Percentiles rank a stretch among this genome's conserved stretches.
phyloP scores from a whole-genome alignment of 176 grass and related monocot species.

The Thalia dealbata region DNA sequence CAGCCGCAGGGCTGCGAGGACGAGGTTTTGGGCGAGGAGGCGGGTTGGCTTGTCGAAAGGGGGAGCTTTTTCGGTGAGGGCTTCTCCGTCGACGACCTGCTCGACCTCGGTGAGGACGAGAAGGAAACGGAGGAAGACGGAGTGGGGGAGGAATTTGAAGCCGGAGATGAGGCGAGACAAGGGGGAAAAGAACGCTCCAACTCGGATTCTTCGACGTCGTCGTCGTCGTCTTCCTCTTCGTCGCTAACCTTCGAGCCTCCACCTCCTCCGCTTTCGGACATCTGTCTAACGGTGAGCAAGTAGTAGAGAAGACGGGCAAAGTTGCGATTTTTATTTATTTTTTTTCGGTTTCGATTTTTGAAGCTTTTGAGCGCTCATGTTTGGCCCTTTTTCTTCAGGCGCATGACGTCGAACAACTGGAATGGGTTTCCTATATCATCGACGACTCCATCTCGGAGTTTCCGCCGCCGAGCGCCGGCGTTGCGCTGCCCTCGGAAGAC shows the following conservation, averaged over 20 bases:
- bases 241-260: background rate
- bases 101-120: background rate
- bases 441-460: slow-evolving; percentile 85
- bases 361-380: background rate
- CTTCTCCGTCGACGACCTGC: background rate
- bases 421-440: slow-evolving; percentile 90
- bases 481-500: slow-evolving; percentile 8
- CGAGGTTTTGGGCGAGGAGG: background rate
- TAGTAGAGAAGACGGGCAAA: background rate
- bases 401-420: slow-evolving; percentile 78
- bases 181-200: background rate
- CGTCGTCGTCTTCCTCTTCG: slow-evolving; percentile 9
- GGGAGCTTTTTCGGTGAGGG: background rate
- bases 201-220: background rate
- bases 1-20: slow-evolving; percentile 26
- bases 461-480: slow-evolving; percentile 14
- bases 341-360: slow-evolving; percentile 14
- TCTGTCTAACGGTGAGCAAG: background rate
- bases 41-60: background rate
- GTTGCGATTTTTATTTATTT: background rate
- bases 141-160: background rate
- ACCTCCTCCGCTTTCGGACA: background rate
- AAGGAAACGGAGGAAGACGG: background rate
- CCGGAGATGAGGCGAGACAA: background rate
- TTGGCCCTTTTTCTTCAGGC: slow-evolving; percentile 28